Evolutionary conservation across 192 early-diverging fungal genomes (phyloP).

Genomic region (Coemansia pectinata): DNA sequence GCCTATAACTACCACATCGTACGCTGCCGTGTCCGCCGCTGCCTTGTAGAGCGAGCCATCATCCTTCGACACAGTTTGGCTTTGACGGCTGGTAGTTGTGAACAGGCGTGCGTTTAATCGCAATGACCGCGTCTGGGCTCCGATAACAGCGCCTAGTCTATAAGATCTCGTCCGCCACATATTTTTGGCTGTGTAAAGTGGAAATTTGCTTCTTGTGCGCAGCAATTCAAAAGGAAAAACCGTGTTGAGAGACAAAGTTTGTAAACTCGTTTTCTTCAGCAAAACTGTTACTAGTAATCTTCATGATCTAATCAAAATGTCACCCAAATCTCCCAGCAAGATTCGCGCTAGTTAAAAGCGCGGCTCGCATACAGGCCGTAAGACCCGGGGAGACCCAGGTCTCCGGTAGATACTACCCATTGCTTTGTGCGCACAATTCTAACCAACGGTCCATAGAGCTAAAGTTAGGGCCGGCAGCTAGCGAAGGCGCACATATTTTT

Average conservation of each 20-base stretch:
- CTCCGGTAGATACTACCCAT: slow-evolving; percentile 9
- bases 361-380: slow-evolving; percentile 18
- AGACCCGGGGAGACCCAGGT: slow-evolving; percentile 14
- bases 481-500: slow-evolving; percentile 24
- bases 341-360: neutral
- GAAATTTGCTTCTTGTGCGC: neutral
- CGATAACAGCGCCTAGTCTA: neutral
- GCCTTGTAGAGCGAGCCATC: slow-evolving; percentile 18
- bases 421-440: slow-evolving; percentile 20
- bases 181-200: neutral
- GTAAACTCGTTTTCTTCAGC: neutral
- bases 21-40: slow-evolving; percentile 16
- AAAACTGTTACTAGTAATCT: neutral
- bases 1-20: slow-evolving; percentile 80
- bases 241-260: neutral
- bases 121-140: neutral
- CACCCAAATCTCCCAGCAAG: slow-evolving; percentile 11
- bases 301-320: neutral
- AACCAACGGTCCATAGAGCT: slow-evolving; percentile 2
- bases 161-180: neutral
- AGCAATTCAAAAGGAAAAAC: neutral
- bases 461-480: neutral
- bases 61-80: neutral
- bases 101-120: neutral
- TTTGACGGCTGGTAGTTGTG: neutral